Base-by-base conservation (phyloP, 805 yeast genomes). In the Metschnikowia peoriensis region DNA sequence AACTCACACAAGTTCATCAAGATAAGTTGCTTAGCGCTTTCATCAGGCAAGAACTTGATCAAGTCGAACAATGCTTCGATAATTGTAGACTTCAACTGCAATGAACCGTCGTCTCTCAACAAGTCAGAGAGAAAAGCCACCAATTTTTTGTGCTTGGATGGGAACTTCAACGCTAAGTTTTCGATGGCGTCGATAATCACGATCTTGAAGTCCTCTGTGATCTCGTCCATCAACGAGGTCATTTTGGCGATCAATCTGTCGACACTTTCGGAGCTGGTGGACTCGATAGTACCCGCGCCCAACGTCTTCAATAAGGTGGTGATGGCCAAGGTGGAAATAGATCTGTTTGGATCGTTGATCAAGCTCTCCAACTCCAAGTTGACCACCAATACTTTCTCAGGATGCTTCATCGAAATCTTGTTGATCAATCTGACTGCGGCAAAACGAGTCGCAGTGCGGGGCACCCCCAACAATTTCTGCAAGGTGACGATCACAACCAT, bases 241-340 rank as follows among this genome's bases (percentile, higher is more conserved):
- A 94, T 90, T 50, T 91, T 92, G 57, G 85, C 79, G 71, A 94
- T 89, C 61, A 94, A 80, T 63, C 96, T 81, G 68, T 93, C 97
- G 51, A 94, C 97, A 54, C 69, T 71, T 55, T 89, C 90, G 14
- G 74, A 70, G 54, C 73, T 70, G n/a, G 62, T 56, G 22, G 69
- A 64, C 55, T 69, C 75, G 41, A 71, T 56, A 28, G 77, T 68
- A 47, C 78, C 77, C 56, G 89, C 86, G 58, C 92, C 91, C 67
- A 97, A 97, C 1, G 98, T 93, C 74, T 93, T 94, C 70, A 94
- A 82, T 65, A 94, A 78, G 2, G 98, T 93, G 35, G 98, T 94
- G 67, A 94, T 94, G 28, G 99, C 97, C 71, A 90, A 93, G 14
- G 99, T 94, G 12, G 98, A 93, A 59, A 94, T 84, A 35, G 97